phyloP scores from a whole-genome alignment of 139 green algal species.

The Picocystis salinarum region DNA sequence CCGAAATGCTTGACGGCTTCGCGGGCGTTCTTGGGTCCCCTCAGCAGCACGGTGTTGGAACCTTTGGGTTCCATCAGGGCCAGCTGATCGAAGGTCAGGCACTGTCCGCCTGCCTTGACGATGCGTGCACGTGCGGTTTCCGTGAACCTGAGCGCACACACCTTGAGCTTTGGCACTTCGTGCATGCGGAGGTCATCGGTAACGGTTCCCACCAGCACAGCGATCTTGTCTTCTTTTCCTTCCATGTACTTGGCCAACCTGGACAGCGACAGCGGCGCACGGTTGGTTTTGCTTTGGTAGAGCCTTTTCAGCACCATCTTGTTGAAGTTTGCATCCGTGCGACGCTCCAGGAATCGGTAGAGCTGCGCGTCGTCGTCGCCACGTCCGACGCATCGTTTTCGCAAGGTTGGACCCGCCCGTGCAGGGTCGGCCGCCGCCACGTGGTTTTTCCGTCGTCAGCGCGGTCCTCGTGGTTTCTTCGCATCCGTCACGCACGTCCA shows the following conservation, averaged over 20 bases:
- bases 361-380: too few species aligned
- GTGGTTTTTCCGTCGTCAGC: too few species aligned
- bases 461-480: too few species aligned
- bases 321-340: constrained; percentile 92
- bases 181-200: constrained; percentile 82
- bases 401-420: too few species aligned
- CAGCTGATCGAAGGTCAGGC: constrained; percentile 97
- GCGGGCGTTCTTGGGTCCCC: constrained; percentile 80
- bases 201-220: constrained; percentile 79
- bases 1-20: constrained; percentile 97
- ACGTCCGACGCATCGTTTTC: too few species aligned
- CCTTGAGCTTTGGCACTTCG: constrained; percentile 68
- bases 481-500: too few species aligned
- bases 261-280: constrained; percentile 82
- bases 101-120: constrained; percentile 87
- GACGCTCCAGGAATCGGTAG: constrained; percentile 87
- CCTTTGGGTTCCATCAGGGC: constrained; percentile 79
- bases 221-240: constrained; percentile 80
- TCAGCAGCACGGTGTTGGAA: constrained; percentile 63
- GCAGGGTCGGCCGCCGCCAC: too few species aligned
- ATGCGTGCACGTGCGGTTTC: constrained; percentile 93
- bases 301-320: constrained; percentile 88
- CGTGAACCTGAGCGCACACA: constrained; percentile 83
- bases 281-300: constrained; percentile 89
- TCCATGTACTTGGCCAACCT: constrained; percentile 80